These are phyloP conservation scores for button mushroom (Agaricus bisporus) DNA, from an alignment of 768 basidiomycete species.

Conservation along the genomic window DNA sequence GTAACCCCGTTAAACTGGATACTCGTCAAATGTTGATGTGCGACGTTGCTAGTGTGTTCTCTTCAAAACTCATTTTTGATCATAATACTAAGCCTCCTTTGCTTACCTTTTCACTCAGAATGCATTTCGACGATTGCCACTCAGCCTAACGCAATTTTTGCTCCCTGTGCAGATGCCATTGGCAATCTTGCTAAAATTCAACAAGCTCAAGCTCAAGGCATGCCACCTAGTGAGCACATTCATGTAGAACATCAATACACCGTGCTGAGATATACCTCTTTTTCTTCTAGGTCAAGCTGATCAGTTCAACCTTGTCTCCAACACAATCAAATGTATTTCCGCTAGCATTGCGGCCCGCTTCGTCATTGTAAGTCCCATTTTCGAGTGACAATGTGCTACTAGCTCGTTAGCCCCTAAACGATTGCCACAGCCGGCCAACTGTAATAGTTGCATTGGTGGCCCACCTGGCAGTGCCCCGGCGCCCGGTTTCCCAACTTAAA, in stretches of 20 bases:
- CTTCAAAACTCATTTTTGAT: no score
- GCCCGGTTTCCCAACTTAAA: no score
- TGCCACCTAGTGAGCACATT: neutral
- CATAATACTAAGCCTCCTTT: no score
- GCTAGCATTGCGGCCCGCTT: neutral
- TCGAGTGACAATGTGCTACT: no score
- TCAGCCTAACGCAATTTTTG: neutral
- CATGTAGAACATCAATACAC: no score
- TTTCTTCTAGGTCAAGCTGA: neutral
- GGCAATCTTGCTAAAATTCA: neutral
- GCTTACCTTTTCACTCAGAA: neutral
- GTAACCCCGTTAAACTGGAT: neutral
- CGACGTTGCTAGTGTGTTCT: neutral
- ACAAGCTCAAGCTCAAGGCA: neutral
- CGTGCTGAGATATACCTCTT: no score
- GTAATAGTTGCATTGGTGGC: neutral
- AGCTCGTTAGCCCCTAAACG: no score
- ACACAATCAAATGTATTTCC: neutral
- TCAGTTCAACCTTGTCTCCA: neutral
- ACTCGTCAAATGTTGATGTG: neutral
- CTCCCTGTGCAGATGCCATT: neutral
- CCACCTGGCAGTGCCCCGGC: no score
- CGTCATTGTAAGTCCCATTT: neutral
- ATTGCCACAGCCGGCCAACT: neutral
- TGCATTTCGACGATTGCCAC: neutral